Base-by-base conservation (phyloP, 495 filamentous ascomycete genomes). In the Podospora fimiseda region DNA sequence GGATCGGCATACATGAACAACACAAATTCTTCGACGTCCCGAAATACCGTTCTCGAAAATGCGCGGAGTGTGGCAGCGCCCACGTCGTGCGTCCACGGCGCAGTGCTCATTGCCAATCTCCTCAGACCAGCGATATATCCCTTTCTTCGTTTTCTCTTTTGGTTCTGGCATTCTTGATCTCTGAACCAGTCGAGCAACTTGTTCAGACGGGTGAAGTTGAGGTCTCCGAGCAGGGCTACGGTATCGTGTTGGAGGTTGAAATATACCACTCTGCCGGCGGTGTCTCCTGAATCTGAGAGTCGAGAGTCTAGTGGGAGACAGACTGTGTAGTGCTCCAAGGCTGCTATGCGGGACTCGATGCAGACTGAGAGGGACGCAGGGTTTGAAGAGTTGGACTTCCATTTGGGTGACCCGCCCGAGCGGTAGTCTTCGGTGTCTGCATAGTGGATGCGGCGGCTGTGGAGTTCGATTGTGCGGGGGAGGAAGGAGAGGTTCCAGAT, bases 91-190 rank as follows among this genome's bases (percentile, higher is more conserved):
- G 78, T 72, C 27, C 81, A 80, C n/a, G 81, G 78, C 55, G 81
- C 84, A 18, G 82, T 65, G 51, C 83, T 79, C 60, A 73, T 77
- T 2, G 71, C 70, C 50, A 80, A 75, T 65, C 79, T 84, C 53
- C 83, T 81, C 33, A 85, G 65, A 24, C 84, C 79, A 59, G 80
- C 52, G 0, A 24, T 48, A 6, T 50, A 16, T 33, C 27, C 11
- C 16, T 44, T n/a, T 14, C 13, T 13, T 4, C 33, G 11, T 7
- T 13, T 23, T 42, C n/a, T 44, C 19, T 20, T 44, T 9, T 9
- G 30, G 1, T n/a, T 1, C 1, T 22, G 23, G 23, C 5, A 23
- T 18, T 60, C 61, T 43, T 45, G 39, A 21, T 45, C 24, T 13
- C 60, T 58, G 53, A 63, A 63, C 60, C 60, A 63, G 0, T 51